Evolutionary conservation across 371 early-diverging fungal genomes (phyloP), one percentile per base, ranked within the genome.

Genomic region (Polyrhizophydium stewartii): DNA sequence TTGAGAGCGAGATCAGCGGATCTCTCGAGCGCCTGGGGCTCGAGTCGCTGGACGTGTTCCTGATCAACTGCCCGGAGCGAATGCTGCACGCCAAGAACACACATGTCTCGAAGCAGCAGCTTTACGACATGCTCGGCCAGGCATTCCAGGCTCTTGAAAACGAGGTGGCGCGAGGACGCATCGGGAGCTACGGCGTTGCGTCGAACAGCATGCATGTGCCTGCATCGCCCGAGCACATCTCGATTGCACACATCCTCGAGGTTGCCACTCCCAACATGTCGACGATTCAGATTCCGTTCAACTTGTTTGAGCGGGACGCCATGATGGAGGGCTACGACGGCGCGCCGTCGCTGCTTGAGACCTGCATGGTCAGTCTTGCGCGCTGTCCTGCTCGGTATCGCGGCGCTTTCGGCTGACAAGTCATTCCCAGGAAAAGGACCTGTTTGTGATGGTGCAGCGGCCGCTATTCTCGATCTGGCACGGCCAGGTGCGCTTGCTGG

Each of bases 21-120:
- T 88, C 88, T 0, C 70, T 91, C n/a, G 66, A 75, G 9, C 72
- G 89, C 25, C 68, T 89, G 43, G 65, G 79, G 22, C 71, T 87
- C 16, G 69, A 85, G 27, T 76, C 73, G 37, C 52, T 89, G 41
- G 91, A 91, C 70, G 72, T 86, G 22, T 87, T 87, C 58, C 84
- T 91, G 87, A 67, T 91, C 56, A 91, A 91, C 72, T 84, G 84
- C 52, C 91, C 91, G 6, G 91, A 91, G 65, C 74, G 91, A 19
- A 78, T 91, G 85, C 30, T 89, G 40, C 75, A 78, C 59, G 84
- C 82, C 1, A 79, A 77, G 16, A 74, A 76, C 25, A 67, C 67
- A 53, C 50, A 28, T n/a, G 45, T 59, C 45, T 50, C 56, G 30
- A 13, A 51, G 27, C 41, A 19, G 64, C 38, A 60, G 19, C 64